Evolutionary conservation across 768 basidiomycete species (phyloP).

Genomic region (Tricholomella constricta): DNA sequence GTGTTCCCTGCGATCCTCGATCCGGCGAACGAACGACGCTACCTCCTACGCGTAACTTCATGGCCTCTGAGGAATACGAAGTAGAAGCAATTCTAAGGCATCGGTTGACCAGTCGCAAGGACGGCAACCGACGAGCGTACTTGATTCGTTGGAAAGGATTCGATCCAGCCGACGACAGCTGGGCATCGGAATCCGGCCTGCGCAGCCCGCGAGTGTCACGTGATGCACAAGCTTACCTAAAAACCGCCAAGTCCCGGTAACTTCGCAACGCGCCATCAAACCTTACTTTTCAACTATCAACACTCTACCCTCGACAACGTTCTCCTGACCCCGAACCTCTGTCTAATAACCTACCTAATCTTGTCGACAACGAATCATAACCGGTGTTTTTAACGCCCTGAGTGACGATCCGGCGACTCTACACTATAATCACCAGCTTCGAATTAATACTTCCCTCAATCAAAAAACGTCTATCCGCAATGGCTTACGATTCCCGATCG

Average conservation of each 20-base stretch:
- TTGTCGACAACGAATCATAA: no score
- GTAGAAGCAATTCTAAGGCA: neutral
- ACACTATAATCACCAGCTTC: no score
- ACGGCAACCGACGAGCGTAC: neutral
- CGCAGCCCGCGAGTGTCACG: neutral
- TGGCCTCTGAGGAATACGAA: neutral
- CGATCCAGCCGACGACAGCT: neutral
- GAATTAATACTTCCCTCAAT: no score
- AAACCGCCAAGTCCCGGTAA: neutral
- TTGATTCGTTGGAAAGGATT: neutral
- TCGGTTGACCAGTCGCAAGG: neutral
- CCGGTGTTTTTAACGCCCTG: no score
- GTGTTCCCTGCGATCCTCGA: conserved; percentile 10
- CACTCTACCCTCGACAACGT: no score
- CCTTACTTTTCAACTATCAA: no score
- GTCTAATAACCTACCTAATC: no score
- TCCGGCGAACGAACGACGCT: neutral
- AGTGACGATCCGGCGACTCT: no score
- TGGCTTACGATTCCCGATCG: no score
- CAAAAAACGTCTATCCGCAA: no score
- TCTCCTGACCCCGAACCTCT: no score
- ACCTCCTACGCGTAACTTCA: neutral
- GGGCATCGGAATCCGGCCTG: neutral
- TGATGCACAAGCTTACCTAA: neutral
- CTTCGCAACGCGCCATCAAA: neutral